Base-by-base conservation (phyloP, 2,329 filamentous ascomycete genomes). In the Mycocentrospora acerina region DNA sequence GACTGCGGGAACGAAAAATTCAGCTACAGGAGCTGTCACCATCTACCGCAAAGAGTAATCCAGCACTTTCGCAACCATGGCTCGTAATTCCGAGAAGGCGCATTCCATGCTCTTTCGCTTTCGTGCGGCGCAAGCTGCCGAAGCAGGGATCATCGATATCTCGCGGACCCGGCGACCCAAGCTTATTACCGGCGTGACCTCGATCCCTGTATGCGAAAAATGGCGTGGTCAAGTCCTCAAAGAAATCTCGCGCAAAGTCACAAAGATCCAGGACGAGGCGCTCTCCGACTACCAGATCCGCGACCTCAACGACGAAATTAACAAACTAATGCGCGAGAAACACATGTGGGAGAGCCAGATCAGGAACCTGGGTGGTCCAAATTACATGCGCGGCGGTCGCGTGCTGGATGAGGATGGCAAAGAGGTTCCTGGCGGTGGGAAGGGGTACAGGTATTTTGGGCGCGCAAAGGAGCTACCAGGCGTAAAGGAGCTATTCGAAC, bases 41-140 rank as follows among this genome's bases (percentile, higher is more conserved):
- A n/a, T 24, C 8, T 14, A 27, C 15, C 14, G 22, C 24, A n/a
- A n/a, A 34, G 10, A 17, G 35, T 28, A 44, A 32, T 18, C 12
- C 17, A 16, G 26, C 41, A 51, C 43, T 32, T 41, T 49, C 51
- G 40, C 53, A 59, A 59, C 32, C 53, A 62, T 64, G 91, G 90
- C 91, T 64, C 91, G 91, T 65, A 96, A 97, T 71, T 91, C 88
- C 30, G 91, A 97, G 79, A 98, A 97, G 71, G 91, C 93, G 62
- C 93, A 98, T 77, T 96, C 90, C 32, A 98, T 98, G 91, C 91
- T 98, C 70, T 98, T 96, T 76, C 91, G 93, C 78, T 98, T 98
- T 78, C 89, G 93, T 69, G 93, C 95, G 64, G 88, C 91, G 59
- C 93, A 97, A 80, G 91, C 91, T 53, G 89, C 90, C 51, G 90